phyloP scores from a whole-genome alignment of 306 rosid species.

The Sphenostylis stenocarpa region DNA sequence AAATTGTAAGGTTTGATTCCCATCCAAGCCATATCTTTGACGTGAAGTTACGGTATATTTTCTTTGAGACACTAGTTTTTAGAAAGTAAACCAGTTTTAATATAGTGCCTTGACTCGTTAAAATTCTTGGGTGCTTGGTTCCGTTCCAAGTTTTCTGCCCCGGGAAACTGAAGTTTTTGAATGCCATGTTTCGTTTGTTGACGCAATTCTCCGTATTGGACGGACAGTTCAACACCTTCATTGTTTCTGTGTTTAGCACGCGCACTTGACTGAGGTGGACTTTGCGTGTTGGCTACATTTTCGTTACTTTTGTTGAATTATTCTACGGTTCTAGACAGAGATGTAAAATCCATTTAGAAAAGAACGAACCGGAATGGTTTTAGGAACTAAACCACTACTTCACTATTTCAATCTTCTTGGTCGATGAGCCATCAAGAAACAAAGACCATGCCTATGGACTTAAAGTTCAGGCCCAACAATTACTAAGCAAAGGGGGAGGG shows the following conservation, averaged over 20 bases:
- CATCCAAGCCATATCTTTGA: slow-evolving; percentile 2
- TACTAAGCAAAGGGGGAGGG: background rate
- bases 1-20: background rate
- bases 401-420: too few species aligned
- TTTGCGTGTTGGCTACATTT: slow-evolving; percentile 18
- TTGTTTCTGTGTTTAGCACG: slow-evolving; percentile 13
- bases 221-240: background rate
- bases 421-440: too few species aligned
- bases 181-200: slow-evolving; percentile 9
- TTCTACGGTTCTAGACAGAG: background rate
- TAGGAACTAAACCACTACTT: too few species aligned
- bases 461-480: too few species aligned
- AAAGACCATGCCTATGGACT: too few species aligned
- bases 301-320: background rate
- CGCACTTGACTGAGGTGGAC: background rate
- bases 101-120: too few species aligned
- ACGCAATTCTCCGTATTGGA: slow-evolving; percentile 7
- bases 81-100: background rate
- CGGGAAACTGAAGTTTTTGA: background rate
- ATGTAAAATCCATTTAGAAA: too few species aligned
- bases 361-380: too few species aligned
- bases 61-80: background rate
- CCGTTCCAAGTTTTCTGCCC: background rate
- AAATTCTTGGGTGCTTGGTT: background rate
- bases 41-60: background rate